Base-by-base conservation (phyloP, 768 basidiomycete genomes). In the Baorangia bicolor region DNA sequence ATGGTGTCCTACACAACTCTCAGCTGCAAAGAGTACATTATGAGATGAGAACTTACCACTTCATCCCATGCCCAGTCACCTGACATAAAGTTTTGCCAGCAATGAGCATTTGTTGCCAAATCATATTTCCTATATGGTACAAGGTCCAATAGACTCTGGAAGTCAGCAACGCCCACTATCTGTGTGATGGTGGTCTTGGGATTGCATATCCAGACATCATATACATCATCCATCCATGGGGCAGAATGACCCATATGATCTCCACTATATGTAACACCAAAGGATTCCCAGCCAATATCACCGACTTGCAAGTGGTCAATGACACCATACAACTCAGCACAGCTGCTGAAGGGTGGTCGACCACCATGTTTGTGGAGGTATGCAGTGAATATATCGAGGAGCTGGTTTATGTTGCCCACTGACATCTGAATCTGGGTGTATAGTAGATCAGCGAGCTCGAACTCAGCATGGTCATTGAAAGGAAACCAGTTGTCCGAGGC, bases 41-140 rank as follows among this genome's bases (percentile, higher is more conserved):
- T n/a, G n/a, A n/a, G 21, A 46, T 2, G 4, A 35, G 12, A 14
- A 51, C 16, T 1, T 47, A 57, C 56, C 0, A 21, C 51, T 23
- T 52, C 7, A 2, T 57, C 40, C 51, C 56, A 57, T 13, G 46
- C 56, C 56, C 56, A 57, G 18, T 57, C 46, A 18, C 27, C 45
- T 3, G n/a, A n/a, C n/a, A n/a, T n/a, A n/a, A n/a, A n/a, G n/a
- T n/a, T n/a, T n/a, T n/a, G n/a, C n/a, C n/a, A 57, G 4, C 13
- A 27, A 5, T 21, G 25, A 2, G 27, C 2, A 5, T 52, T 11
- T 3, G 45, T 35, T 9, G 11, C 20, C 1, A 20, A 3, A 1
- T 41, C 33, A 21, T 41, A 57, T 9, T 56, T 43, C 6, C 27
- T 11, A 20, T 38, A 53, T 1, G 44, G 37, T 6, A 21, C 7